Percentiles rank a stretch among this genome's conserved stretches.
Evolutionary conservation across 1,139 yeast species (phyloP).

Genomic region (Zygotorulaspora mrakii): DNA sequence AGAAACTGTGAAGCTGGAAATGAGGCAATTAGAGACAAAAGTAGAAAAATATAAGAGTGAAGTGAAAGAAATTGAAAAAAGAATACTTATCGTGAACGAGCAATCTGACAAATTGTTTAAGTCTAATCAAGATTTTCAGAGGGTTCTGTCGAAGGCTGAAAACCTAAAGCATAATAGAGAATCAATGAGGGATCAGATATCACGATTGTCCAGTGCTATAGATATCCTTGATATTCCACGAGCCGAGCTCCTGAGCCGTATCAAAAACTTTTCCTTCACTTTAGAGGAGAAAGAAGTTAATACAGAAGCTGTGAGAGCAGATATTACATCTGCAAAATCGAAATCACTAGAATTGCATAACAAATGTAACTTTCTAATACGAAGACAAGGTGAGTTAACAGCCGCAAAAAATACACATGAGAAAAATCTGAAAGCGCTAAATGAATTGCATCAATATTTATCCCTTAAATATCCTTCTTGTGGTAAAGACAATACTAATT

Average conservation of each 20-base stretch:
- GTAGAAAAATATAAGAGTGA: conserved; percentile 48
- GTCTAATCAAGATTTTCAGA: conserved; percentile 79
- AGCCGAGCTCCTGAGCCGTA: conserved; percentile 47
- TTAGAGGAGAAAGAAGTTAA: conserved; percentile 41
- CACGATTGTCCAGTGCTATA: conserved; percentile 46
- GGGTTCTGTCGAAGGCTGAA: conserved; percentile 60
- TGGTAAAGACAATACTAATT: conserved; percentile 1
- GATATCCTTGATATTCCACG: conserved; percentile 47
- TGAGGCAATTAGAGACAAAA: conserved; percentile 44
- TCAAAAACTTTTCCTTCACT: conserved; percentile 52
- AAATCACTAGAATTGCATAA: conserved; percentile 17
- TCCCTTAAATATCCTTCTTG: conserved; percentile 1
- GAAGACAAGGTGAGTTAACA: conserved; percentile 56
- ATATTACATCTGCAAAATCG: conserved; percentile 22
- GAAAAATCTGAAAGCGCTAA: conserved; percentile 31
- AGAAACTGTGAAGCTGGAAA: conserved; percentile 48
- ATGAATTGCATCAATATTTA: conserved; percentile 11
- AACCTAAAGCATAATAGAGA: conserved; percentile 49
- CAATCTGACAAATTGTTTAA: conserved; percentile 65
- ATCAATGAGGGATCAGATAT: conserved; percentile 48
- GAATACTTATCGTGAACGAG: conserved; percentile 51
- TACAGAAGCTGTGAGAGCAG: conserved; percentile 27
- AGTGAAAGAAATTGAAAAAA: conserved; percentile 47
- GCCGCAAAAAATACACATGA: conserved; percentile 45
- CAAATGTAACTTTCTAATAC: conserved; percentile 43